These are phyloP conservation scores for Cercophora scortea DNA, from an alignment of 495 filamentous ascomycete genomes.

Conservation along the genomic window DNA sequence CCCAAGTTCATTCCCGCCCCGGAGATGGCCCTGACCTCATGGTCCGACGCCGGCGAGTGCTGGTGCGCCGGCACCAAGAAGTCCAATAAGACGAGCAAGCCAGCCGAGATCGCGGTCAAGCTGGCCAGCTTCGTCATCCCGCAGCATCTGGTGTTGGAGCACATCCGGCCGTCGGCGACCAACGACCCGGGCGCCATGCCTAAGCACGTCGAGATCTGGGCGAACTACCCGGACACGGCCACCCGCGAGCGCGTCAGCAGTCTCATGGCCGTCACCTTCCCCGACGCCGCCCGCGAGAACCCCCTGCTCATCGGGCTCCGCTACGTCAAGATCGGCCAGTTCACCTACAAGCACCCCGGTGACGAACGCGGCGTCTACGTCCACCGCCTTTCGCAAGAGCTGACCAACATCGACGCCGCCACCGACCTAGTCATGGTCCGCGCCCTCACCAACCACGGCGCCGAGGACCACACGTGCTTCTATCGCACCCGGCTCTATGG, in stretches of 20 bases:
- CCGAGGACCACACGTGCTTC: slow-evolving; percentile 49
- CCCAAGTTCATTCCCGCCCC: slow-evolving; percentile 21
- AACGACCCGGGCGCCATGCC: slow-evolving; percentile 50
- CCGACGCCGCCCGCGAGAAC: slow-evolving; percentile 10
- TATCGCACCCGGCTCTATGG: slow-evolving; percentile 53
- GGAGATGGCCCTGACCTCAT: slow-evolving; percentile 40
- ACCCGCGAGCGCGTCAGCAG: slow-evolving; percentile 18
- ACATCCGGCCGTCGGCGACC: slow-evolving; percentile 46
- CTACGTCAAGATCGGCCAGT: slow-evolving; percentile 45
- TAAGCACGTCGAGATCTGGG: slow-evolving; percentile 54
- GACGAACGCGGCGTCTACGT: slow-evolving; percentile 39
- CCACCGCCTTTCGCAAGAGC: slow-evolving; percentile 36
- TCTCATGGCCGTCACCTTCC: slow-evolving; percentile 24
- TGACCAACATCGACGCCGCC: slow-evolving; percentile 23
- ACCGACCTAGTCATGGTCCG: slow-evolving; percentile 41
- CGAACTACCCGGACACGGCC: slow-evolving; percentile 27
- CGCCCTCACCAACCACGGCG: slow-evolving; percentile 16
- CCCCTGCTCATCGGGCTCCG: slow-evolving; percentile 13
- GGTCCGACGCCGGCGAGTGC: slow-evolving; percentile 58
- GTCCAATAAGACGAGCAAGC: slow-evolving; percentile 10
- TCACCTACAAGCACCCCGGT: slow-evolving; percentile 40
- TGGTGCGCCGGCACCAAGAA: slow-evolving; percentile 48
- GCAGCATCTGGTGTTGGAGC: slow-evolving; percentile 52
- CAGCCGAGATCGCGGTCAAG: slow-evolving; percentile 39
- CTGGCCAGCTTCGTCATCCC: slow-evolving; percentile 42